Conservation (phyloP, 305 asterid genomes). For the Rubia balearica region DNA sequence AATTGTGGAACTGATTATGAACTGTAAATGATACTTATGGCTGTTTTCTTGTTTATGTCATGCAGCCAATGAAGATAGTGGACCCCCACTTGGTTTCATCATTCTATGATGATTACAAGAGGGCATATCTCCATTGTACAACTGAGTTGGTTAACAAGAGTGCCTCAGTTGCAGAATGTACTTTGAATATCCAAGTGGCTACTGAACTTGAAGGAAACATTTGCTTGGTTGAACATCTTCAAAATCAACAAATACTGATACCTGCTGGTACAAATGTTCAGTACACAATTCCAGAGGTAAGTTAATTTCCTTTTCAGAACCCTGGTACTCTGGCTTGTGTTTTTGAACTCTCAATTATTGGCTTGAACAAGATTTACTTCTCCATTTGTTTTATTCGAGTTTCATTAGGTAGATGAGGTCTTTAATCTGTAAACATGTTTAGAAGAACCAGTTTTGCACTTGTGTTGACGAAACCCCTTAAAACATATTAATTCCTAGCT, state of each 20-base stretch:
- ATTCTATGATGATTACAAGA: constrained; percentile 56
- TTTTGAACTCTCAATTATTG: neutral
- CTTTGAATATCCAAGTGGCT: constrained; percentile 78
- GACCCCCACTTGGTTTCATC: constrained; percentile 94
- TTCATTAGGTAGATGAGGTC: neutral
- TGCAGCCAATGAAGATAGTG: constrained; percentile 92
- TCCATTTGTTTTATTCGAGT: neutral
- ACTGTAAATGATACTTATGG: neutral
- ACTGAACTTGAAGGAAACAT: constrained; percentile 60
- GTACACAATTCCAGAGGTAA: constrained; percentile 80
- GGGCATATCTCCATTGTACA: constrained; percentile 71
- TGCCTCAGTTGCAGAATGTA: constrained; percentile 50
- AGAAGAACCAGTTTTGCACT: neutral
- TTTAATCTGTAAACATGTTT: neutral
- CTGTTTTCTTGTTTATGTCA: constrained; percentile 21
- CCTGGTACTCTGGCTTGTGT: neutral
- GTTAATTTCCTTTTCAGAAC: constrained; percentile 16
- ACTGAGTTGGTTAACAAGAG: constrained; percentile 67
- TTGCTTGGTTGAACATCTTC: constrained; percentile 64
- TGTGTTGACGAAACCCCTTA: neutral
- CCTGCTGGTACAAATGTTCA: constrained; percentile 55
- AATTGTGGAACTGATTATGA: neutral
- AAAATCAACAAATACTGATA: constrained; percentile 45
- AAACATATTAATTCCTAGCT: neutral
- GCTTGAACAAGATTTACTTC: neutral